Evolutionary conservation across 108 stramenopile species (phyloP), one percentile per base, ranked within the genome.

Genomic region (Fragilaria crotonensis): DNA sequence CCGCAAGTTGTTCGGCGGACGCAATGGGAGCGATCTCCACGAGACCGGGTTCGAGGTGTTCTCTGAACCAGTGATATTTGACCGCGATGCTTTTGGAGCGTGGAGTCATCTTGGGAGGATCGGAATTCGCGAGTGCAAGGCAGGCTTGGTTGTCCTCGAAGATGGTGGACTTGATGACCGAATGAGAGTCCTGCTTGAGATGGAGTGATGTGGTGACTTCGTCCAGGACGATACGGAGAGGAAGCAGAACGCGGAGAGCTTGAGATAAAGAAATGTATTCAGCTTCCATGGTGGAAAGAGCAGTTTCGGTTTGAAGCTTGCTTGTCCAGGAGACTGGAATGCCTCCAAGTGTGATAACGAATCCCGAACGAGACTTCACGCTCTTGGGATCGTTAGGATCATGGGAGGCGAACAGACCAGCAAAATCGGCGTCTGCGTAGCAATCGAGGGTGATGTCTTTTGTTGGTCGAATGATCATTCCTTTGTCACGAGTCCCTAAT

Each of bases 61-160:
- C 32, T 25, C 68, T 59, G 33, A 80, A 80, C 70, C 69, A 76
- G 33, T 80, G n/a, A n/a, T n/a, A n/a, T n/a, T n/a, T n/a, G n/a
- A n/a, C n/a, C n/a, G n/a, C n/a, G n/a, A n/a, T n/a, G 79, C 11
- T 72, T 33, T 68, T 67, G 1, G 70, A 67, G 11, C 73, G 64
- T 4, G 74, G 71, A 44, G 78, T 79, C 29, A 60, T 46, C 18
- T 33, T 45, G 4, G 52, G 44, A 20, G 63, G 60, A n/a, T n/a
- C n/a, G n/a, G n/a, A n/a, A 30, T 63, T 57, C n/a, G n/a, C n/a
- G n/a, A n/a, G n/a, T n/a, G n/a, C n/a, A n/a, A n/a, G n/a, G n/a
- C n/a, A n/a, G n/a, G n/a, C n/a, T n/a, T n/a, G n/a, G n/a, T n/a
- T n/a, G n/a, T n/a, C n/a, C n/a, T n/a, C n/a, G n/a, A n/a, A n/a